Evolutionary conservation across 1,284 basidiomycete genomes (phyloP), one percentile per base, ranked within the genome.

Genomic region (Amylostereum areolatum): DNA sequence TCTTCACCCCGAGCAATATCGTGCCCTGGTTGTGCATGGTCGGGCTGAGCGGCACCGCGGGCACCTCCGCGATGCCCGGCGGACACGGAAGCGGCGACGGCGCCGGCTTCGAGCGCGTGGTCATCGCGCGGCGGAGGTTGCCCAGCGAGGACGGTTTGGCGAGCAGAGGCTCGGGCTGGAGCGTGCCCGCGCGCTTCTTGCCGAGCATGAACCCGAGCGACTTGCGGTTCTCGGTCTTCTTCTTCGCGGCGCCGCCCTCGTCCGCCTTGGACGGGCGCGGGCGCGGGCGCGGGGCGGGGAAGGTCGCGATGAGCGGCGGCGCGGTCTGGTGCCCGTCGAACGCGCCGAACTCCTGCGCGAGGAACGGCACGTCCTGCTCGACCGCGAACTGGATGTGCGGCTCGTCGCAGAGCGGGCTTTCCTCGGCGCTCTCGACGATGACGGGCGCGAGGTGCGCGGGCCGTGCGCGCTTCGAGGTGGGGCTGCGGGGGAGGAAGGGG

Each of bases 1-100:
- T 65, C 45, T 60, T 70, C 48, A 75, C 66, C 64, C 80, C 71
- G 34, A 70, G 49, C 53, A 78, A 50, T 45, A 87, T 82, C 48
- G 69, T 79, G 46, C 72, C 81, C 10, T 68, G 60, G 53, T 66
- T 79, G 59, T 87, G 77, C 55, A 85, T 74, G 37, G 73, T 77
- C 34, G 81, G 78, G 47, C 69, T 68, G 29, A 84, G 31, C 5
- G 37, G 35, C 8, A 33, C 43, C 24, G 43, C 34, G 12, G 25
- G 55, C 48, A 51, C 49, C 42, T 35, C 47, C 42, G 32, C 49
- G 43, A 34, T 57, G 41, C 18, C 29, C 11, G 32, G 4, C 4
- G 24, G 25, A n/a, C 31, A 36, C n/a, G 30, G 8, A 9, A 52
- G 50, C 36, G 60, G 57, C 42, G 55, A 56, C 8, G 58, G 55